phyloP scores from a whole-genome alignment of 192 early-diverging fungal genomes.

The Lunasporangiospora selenospora region DNA sequence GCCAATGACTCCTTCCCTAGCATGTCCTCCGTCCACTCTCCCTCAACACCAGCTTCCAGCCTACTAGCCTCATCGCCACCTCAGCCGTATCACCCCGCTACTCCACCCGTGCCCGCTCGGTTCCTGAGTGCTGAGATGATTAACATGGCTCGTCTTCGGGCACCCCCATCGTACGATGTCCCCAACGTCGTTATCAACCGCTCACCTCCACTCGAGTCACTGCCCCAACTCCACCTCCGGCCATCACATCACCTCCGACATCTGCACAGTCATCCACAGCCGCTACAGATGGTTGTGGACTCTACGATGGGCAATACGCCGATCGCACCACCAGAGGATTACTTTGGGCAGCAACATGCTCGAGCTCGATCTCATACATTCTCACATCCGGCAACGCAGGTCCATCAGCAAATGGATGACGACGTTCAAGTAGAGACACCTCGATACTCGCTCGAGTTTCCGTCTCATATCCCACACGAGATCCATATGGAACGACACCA shows the following conservation, averaged over 20 bases:
- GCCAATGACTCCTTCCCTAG: no score
- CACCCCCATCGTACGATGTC: slow-evolving; percentile 37
- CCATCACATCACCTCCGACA: neutral
- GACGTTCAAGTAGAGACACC: neutral
- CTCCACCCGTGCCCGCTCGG: no score
- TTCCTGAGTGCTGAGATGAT: no score
- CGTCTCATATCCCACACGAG: slow-evolving; percentile 34
- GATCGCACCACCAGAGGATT: no score
- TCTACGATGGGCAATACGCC: no score
- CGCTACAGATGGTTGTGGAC: slow-evolving; percentile 1
- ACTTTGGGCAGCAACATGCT: slow-evolving; percentile 21
- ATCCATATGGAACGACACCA: slow-evolving; percentile 26
- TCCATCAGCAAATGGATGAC: neutral
- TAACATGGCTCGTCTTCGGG: slow-evolving; percentile 12
- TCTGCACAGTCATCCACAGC: no score
- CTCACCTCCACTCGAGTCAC: slow-evolving; percentile 13
- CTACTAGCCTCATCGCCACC: no score
- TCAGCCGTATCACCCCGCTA: no score
- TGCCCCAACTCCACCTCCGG: neutral
- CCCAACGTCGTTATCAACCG: slow-evolving; percentile 25
- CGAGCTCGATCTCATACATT: slow-evolving; percentile 21
- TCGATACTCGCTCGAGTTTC: slow-evolving; percentile 44
- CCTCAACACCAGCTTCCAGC: no score
- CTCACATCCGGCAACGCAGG: slow-evolving; percentile 17
- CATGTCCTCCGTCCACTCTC: no score